Evolutionary conservation across 2,329 filamentous ascomycete species (phyloP), one percentile per base, ranked within the genome.

Genomic region (Huntiella omanensis): DNA sequence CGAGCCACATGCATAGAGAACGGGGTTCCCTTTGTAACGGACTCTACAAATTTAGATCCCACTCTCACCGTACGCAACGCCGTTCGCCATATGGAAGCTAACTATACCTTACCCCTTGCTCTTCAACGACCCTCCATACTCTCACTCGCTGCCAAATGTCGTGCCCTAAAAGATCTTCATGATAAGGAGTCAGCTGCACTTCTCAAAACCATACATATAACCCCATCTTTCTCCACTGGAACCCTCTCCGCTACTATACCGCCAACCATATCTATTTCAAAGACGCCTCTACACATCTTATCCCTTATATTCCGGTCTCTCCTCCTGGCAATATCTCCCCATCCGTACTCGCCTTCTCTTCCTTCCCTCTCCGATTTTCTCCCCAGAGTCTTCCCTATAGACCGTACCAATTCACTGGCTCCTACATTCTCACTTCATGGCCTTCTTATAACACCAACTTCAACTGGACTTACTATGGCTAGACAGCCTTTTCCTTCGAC

Each of bases 21-120:
- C 52, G 61, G 67, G 0, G 63, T 92, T 7, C 62, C 64, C 1
- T 96, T 84, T 81, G 83, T 85, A 52, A 83, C 91, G 57, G 91
- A 98, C 58, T 64, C 67, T 37, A 95, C 87, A 1, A 98, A 98
- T 56, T 60, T 67, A 12, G 81, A 95, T 55, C 70, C 67, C 6
- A 85, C 78, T 0, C 62, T 92, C 49, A 94, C 91, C 0, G 62
- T 70, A 39, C 74, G 91, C 34, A 98, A 98, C 55, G 77, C 88
- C 0, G 67, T 95, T 34, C 75, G 88, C 32, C 64, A 80, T 57
- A 59, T 38, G 67, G 73, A 15, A 62, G 66, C 19, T 61, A 69
- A 4, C 6, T 42, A 77, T 49, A 56, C 59, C 2, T 63, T 96
- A 3, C 88, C 91, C 0, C 59, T 58, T 7, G 84, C 86, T 0